Evolutionary conservation across 176 grass and related monocot genomes (phyloP).

Genomic region (sorghum (Sorghum bicolor)): DNA sequence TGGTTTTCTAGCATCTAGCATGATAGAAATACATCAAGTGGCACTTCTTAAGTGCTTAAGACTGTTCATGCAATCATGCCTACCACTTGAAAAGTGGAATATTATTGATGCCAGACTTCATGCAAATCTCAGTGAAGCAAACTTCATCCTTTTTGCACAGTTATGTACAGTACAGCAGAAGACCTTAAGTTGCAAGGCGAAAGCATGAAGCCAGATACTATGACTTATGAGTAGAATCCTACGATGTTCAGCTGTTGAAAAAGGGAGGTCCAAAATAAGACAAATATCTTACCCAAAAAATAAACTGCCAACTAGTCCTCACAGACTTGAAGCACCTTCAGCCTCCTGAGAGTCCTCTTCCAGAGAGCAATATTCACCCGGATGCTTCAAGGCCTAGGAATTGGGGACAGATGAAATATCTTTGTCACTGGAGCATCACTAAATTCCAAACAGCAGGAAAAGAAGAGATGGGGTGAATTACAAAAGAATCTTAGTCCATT

Average conservation of each 20-base stretch:
- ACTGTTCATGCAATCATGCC: neutral
- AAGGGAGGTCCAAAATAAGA: neutral
- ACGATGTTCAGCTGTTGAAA: neutral
- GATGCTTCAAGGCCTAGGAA: conserved; percentile 22
- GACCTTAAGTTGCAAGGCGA: neutral
- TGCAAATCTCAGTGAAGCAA: conserved; percentile 9
- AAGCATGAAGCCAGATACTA: neutral
- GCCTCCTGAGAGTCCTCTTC: neutral
- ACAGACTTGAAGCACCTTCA: neutral
- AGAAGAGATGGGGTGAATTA: conserved; percentile 22
- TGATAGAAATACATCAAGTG: conserved; percentile 26
- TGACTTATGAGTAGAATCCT: neutral
- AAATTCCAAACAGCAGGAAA: conserved; percentile 44
- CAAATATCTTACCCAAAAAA: conserved; percentile 17
- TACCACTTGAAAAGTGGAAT: neutral
- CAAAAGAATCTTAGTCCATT: conserved; percentile 54
- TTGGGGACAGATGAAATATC: conserved; percentile 36
- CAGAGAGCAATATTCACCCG: conserved; percentile 32
- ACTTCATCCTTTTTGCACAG: neutral
- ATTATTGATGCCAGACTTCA: neutral
- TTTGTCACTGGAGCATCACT: conserved; percentile 41
- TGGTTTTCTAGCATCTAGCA: conserved; percentile 15
- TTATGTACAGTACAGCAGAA: neutral
- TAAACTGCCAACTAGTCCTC: neutral
- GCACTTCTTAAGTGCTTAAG: neutral